These are phyloP conservation scores for Malassezia cuniculi DNA, from an alignment of 1,284 basidiomycete genomes.

Conservation along the genomic window DNA sequence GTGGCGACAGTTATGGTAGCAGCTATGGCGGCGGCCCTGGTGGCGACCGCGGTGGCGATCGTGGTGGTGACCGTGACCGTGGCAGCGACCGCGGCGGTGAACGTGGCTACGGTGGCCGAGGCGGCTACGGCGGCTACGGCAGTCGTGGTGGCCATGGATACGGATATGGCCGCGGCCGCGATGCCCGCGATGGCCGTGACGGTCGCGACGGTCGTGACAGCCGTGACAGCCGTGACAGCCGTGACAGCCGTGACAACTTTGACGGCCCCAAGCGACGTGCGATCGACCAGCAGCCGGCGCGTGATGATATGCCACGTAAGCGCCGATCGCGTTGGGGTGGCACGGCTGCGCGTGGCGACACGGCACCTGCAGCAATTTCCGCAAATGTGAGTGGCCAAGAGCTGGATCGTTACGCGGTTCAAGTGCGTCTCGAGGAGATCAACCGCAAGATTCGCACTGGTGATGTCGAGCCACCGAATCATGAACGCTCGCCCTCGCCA, in stretches of 20 bases:
- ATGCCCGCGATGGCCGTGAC: not conserved
- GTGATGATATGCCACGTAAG: slow-evolving; percentile 27
- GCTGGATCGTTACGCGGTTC: slow-evolving; percentile 42
- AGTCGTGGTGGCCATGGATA: not conserved
- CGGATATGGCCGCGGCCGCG: too few relatives aligned
- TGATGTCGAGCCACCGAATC: slow-evolving; percentile 87
- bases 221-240: too few relatives aligned
- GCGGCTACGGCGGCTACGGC: not conserved
- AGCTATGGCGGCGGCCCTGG: slow-evolving; percentile 12
- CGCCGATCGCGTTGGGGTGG: slow-evolving; percentile 42
- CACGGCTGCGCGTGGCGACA: slow-evolving; percentile 24
- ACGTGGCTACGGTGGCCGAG: not conserved
- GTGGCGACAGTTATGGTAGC: not conserved
- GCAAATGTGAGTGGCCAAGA: slow-evolving; percentile 32
- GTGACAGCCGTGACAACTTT: not conserved
- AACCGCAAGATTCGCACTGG: slow-evolving; percentile 83
- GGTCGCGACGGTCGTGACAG: not conserved
- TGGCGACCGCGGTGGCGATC: not conserved
- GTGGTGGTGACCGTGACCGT: too few relatives aligned
- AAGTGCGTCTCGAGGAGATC: slow-evolving; percentile 75
- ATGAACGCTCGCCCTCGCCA: slow-evolving; percentile 84
- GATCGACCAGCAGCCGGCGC: not conserved
- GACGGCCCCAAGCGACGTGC: not conserved
- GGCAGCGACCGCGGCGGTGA: too few relatives aligned
- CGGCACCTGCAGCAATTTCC: slow-evolving; percentile 33